A percentile compares a stretch with the other conserved stretches of the same genome.
phyloP scores from a whole-genome alignment of 129 eudicot genomes.

The Pulicaria dysenterica region DNA sequence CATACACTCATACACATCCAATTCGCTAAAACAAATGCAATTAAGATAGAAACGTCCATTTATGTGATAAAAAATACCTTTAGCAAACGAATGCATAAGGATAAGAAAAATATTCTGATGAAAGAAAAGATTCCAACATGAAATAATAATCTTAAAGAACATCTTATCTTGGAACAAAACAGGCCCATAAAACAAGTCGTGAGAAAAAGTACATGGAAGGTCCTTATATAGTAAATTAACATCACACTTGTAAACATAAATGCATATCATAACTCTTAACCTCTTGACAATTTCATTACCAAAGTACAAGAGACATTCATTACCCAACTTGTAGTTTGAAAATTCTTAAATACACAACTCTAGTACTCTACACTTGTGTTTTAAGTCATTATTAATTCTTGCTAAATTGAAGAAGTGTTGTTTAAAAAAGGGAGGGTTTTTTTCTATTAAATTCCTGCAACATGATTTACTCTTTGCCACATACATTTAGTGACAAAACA shows the following conservation, averaged over 20 bases:
- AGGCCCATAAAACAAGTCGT: too few relatives aligned
- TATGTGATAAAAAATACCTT: not conserved
- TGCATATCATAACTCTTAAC: slow-evolving; percentile 4
- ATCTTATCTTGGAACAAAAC: not conserved
- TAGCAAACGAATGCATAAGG: not conserved
- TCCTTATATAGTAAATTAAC: not conserved
- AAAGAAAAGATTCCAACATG: not conserved
- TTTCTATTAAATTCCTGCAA: too few relatives aligned
- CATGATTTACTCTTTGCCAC: too few relatives aligned
- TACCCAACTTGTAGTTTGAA: not conserved
- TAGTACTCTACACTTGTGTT: too few relatives aligned
- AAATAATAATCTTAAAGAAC: not conserved
- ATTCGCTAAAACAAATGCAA: not conserved
- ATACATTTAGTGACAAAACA: too few relatives aligned
- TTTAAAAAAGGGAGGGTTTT: too few relatives aligned
- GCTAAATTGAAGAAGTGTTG: too few relatives aligned
- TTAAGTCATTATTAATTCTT: too few relatives aligned
- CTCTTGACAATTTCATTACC: not conserved
- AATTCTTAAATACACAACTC: not conserved
- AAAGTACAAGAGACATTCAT: not conserved
- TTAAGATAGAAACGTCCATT: not conserved
- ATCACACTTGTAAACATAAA: not conserved
- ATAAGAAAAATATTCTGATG: not conserved
- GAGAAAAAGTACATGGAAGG: not conserved
- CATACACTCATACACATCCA: not conserved